Evolutionary conservation across 2,329 filamentous ascomycete genomes (phyloP).

Genomic region (Alternaria angustiovoidea): DNA sequence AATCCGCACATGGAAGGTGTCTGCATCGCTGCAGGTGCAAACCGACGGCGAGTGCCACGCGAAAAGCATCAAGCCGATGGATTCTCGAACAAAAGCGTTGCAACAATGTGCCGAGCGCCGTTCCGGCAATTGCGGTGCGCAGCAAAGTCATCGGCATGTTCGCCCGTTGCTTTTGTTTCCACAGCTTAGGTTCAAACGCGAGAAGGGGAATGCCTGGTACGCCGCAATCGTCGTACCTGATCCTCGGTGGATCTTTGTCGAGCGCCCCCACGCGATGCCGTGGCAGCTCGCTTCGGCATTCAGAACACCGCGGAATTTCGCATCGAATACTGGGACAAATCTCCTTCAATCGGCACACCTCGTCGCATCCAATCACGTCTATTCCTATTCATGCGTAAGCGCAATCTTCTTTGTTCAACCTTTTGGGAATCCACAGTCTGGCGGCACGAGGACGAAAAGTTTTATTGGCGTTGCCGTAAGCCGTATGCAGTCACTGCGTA

Average conservation of each 20-base stretch:
- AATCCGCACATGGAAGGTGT: constrained; percentile 2
- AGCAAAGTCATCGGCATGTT: constrained; percentile 32
- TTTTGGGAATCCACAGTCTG: constrained; percentile 6
- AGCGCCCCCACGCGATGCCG: constrained; percentile 40
- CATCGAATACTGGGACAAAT: not conserved
- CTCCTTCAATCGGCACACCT: constrained; percentile 8
- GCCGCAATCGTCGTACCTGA: constrained; percentile 44
- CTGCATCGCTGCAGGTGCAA: constrained; percentile 4
- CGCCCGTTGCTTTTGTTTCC: constrained; percentile 40
- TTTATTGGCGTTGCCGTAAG: constrained; percentile 29
- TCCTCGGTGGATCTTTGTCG: constrained; percentile 28
- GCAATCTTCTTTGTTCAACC: not conserved
- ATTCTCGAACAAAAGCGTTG: constrained; percentile 10
- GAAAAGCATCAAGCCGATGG: not conserved
- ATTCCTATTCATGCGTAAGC: not conserved
- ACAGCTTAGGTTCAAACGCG: constrained; percentile 28
- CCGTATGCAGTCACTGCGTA: constrained; percentile 24
- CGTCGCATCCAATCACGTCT: not conserved
- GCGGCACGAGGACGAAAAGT: constrained; percentile 33
- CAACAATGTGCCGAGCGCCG: constrained; percentile 21
- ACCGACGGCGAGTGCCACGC: not conserved
- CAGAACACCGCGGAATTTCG: constrained; percentile 13
- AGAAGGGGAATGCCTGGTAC: constrained; percentile 26
- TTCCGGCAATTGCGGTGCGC: constrained; percentile 32
- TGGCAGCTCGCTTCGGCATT: constrained; percentile 23